These are phyloP conservation scores for Colletotrichum siamense DNA, from an alignment of 2,329 filamentous ascomycete genomes.

Conservation along the genomic window DNA sequence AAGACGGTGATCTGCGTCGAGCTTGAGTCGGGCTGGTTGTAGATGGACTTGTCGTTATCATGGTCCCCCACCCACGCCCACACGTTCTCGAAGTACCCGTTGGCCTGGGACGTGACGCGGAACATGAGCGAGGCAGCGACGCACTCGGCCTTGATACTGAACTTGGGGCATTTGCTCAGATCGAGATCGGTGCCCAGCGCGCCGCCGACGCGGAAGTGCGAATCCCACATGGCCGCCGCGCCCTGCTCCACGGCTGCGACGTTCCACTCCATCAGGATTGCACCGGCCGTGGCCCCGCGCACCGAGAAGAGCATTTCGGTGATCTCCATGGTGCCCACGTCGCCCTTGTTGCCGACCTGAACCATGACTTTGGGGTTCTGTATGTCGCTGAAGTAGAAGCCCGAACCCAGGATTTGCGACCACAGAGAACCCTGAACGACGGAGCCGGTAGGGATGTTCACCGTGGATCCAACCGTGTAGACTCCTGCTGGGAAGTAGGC, in stretches of 20 bases:
- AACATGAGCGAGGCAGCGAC: slow-evolving; percentile 49
- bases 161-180: slow-evolving; percentile 43
- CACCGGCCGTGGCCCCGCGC: slow-evolving; percentile 70
- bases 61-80: slow-evolving; percentile 72
- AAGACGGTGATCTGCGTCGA: slow-evolving; percentile 25
- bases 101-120: slow-evolving; percentile 49
- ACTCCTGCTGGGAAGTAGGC: slow-evolving; percentile 32
- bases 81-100: slow-evolving; percentile 55
- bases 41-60: slow-evolving; percentile 31
- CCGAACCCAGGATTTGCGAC: slow-evolving; percentile 68
- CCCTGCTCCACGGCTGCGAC: slow-evolving; percentile 56
- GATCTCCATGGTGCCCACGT: slow-evolving; percentile 71
- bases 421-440: slow-evolving; percentile 74
- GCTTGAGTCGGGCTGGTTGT: neutral
- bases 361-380: slow-evolving; percentile 69
- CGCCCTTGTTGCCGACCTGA: slow-evolving; percentile 66
- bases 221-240: slow-evolving; percentile 37
- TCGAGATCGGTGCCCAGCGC: slow-evolving; percentile 53
- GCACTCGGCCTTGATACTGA: slow-evolving; percentile 35
- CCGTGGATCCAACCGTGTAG: slow-evolving; percentile 27
- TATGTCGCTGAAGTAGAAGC: slow-evolving; percentile 62
- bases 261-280: slow-evolving; percentile 77
- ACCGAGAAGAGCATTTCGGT: slow-evolving; percentile 72
- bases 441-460: slow-evolving; percentile 62
- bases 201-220: slow-evolving; percentile 41